Conservation (phyloP, 176 grass and related monocot species). For the Juncus inflexus region DNA sequence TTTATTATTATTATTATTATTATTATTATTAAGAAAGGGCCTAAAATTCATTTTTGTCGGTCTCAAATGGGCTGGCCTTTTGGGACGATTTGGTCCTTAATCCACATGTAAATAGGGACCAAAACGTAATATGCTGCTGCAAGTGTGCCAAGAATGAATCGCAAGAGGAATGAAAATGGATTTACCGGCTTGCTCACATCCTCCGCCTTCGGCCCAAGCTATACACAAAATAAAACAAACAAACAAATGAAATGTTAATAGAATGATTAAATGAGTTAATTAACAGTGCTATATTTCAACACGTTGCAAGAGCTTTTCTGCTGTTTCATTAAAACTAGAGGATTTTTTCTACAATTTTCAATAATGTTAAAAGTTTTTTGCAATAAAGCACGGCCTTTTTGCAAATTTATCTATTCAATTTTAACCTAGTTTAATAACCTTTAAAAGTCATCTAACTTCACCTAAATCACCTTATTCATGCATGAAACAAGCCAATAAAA, state of each 20-base stretch:
- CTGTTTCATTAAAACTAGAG: no score
- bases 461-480: background rate
- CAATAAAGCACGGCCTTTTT: no score
- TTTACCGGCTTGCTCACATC: conserved; percentile 78
- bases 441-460: background rate
- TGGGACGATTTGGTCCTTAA: conserved; percentile 88
- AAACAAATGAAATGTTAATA: background rate
- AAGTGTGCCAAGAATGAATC: conserved; percentile 67
- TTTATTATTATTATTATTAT: background rate
- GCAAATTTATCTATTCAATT: no score
- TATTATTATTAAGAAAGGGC: conserved; percentile 13
- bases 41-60: background rate
- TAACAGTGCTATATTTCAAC: background rate
- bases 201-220: conserved; percentile 88
- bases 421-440: background rate
- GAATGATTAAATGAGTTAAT: background rate
- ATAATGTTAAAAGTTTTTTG: no score
- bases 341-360: no score
- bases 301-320: background rate
- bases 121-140: conserved; percentile 81
- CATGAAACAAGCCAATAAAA: conserved; percentile 4
- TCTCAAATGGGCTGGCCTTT: conserved; percentile 61
- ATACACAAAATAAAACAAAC: conserved; percentile 20
- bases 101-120: conserved; percentile 99
- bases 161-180: conserved; percentile 56